Evolutionary conservation across 1,284 basidiomycete genomes (phyloP).

Genomic region (Microbotryum intermedium): DNA sequence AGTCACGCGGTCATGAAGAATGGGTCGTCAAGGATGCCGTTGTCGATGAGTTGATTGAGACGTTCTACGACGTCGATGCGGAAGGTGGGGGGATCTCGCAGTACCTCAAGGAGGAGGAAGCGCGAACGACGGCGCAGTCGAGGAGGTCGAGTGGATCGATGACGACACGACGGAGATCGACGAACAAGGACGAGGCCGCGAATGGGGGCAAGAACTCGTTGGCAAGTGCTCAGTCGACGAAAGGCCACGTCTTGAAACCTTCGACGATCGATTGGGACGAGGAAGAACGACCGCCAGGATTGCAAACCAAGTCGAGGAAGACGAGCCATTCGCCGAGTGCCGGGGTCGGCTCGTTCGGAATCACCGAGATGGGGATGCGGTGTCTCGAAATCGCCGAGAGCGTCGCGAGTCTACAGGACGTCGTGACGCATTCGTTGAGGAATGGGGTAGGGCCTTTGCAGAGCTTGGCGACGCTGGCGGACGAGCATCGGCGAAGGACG

Average conservation of each 20-base stretch:
- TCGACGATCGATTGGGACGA: too few relatives aligned
- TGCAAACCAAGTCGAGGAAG: neutral
- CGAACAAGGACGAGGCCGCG: neutral
- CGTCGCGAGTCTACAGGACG: slow-evolving; percentile 27
- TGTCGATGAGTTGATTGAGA: slow-evolving; percentile 1
- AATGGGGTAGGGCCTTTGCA: slow-evolving; percentile 12
- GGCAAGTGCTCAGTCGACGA: too few relatives aligned
- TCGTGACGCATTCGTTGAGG: slow-evolving; percentile 25
- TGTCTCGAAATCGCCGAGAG: slow-evolving; percentile 31
- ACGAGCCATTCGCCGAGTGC: neutral
- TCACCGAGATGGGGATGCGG: slow-evolving; percentile 30
- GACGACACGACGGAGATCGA: neutral
- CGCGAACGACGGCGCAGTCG: neutral
- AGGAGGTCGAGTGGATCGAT: neutral
- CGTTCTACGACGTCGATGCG: neutral
- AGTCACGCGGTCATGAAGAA: slow-evolving; percentile 23
- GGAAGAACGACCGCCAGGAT: too few relatives aligned
- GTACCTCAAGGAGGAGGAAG: neutral
- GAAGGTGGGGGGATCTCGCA: neutral
- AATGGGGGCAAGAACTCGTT: too few relatives aligned
- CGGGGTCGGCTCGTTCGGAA: slow-evolving; percentile 25
- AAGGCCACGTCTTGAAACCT: too few relatives aligned
- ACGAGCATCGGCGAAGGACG: too few relatives aligned
- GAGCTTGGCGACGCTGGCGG: too few relatives aligned
- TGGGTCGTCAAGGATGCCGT: slow-evolving; percentile 10